A percentile compares a stretch with the other conserved stretches of the same genome.
phyloP scores from a whole-genome alignment of 2,329 filamentous ascomycete species.

The Fusarium praegraminearum region DNA sequence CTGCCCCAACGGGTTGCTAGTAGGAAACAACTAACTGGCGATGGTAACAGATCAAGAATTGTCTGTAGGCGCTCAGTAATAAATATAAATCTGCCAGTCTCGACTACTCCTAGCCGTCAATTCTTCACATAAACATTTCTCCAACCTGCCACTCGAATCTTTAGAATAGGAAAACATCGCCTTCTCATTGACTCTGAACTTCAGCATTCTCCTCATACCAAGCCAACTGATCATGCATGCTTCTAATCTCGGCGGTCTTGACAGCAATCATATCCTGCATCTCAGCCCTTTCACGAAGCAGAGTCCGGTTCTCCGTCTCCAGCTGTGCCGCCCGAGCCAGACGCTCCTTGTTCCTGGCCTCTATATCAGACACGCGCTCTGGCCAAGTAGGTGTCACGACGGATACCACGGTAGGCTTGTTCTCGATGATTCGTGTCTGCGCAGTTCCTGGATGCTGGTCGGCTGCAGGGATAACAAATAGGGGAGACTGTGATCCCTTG shows the following conservation, averaged over 20 bases:
- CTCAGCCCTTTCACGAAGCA: conserved; percentile 42
- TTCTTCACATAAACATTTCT: too few relatives aligned
- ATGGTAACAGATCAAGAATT: not conserved
- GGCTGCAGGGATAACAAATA: conserved; percentile 67
- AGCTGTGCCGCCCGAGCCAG: conserved; percentile 41
- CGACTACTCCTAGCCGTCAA: not conserved
- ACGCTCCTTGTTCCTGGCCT: conserved; percentile 42
- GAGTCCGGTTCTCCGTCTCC: conserved; percentile 31
- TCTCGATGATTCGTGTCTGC: conserved; percentile 60
- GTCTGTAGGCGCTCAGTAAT: not conserved
- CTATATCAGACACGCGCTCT: conserved; percentile 51
- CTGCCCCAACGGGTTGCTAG: not conserved
- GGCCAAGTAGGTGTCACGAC: conserved; percentile 50
- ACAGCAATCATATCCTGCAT: conserved; percentile 36
- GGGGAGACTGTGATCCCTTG: conserved; percentile 56
- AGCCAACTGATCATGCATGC: conserved; percentile 28
- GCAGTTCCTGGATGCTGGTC: conserved; percentile 59
- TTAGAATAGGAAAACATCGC: not conserved
- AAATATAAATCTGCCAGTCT: not conserved
- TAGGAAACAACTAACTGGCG: not conserved
- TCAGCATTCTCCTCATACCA: conserved; percentile 36
- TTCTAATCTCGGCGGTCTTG: conserved; percentile 39
- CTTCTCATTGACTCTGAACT: not conserved
- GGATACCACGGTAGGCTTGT: conserved; percentile 55
- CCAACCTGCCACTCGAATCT: not conserved